A percentile compares a stretch with the other conserved stretches of the same genome.
Evolutionary conservation across 2,329 filamentous ascomycete genomes (phyloP).

Genomic region (Didymella glomerata): DNA sequence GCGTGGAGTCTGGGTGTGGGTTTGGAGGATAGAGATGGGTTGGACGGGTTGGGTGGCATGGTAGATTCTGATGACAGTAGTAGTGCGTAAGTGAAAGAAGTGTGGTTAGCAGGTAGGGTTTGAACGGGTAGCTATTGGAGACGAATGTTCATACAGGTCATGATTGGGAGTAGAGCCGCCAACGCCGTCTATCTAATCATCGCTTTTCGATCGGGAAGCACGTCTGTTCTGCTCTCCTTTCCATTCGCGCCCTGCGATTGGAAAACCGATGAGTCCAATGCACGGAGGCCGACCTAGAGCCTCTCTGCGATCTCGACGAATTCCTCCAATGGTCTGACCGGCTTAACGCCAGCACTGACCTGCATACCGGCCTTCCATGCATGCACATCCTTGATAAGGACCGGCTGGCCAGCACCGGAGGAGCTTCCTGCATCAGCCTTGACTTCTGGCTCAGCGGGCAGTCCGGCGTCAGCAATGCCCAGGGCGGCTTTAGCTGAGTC

Average conservation of each 20-base stretch:
- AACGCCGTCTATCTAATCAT: not conserved
- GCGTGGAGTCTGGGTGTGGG: conserved; percentile 36
- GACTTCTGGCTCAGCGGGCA: conserved; percentile 55
- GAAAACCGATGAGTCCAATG: not conserved
- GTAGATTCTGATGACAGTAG: not conserved
- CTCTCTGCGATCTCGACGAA: conserved; percentile 73
- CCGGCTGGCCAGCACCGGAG: conserved; percentile 51
- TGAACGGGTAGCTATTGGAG: not conserved
- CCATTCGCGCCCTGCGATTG: not conserved
- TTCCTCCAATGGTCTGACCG: conserved; percentile 78
- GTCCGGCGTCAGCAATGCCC: conserved; percentile 43
- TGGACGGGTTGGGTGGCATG: not conserved
- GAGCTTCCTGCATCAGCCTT: conserved; percentile 37
- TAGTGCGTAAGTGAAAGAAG: not conserved
- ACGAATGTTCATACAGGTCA: not conserved
- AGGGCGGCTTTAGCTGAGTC: conserved; percentile 61
- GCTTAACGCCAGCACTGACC: conserved; percentile 74
- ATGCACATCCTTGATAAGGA: conserved; percentile 78
- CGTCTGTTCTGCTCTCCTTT: not conserved
- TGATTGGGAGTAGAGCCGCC: not conserved
- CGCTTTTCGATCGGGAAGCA: not conserved
- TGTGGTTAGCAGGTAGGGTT: not conserved
- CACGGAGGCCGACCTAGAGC: conserved; percentile 18
- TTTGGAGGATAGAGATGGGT: not conserved
- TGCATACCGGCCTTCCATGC: conserved; percentile 80